Base-by-base conservation (phyloP, 768 basidiomycete species). In the Pisolithus sp. region DNA sequence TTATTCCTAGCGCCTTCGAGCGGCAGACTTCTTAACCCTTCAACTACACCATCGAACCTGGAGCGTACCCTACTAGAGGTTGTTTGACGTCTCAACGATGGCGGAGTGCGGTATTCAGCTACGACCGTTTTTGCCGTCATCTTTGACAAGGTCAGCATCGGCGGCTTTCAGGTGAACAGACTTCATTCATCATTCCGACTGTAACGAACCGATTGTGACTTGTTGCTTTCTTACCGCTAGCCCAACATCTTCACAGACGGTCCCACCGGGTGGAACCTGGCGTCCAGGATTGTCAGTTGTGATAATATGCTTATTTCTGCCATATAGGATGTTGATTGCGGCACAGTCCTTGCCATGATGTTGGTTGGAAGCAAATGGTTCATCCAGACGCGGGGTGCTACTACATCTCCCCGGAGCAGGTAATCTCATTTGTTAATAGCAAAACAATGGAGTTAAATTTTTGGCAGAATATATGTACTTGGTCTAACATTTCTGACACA, bases 371-470 rank as follows among this genome's bases (percentile, higher is more conserved):
- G n/a, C 55, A 42, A 50, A 34, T 63, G 43, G 55, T 46, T 15
- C 69, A 72, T 48, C 68, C 65, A 9, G 71, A 72, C 17, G 59
- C 57, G n/a, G 68, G 64, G 13, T 55, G 57, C 10, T 68, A 66
- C 38, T 73, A 66, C 48, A 61, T 60, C 28, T 49, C 72, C 28
- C 23, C 53, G 41, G 67, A 68, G 18, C 65, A 61, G 59, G 71
- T 71, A n/a, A 42, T 5, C 9, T n/a, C 6, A 4, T 18, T 18
- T 13, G 23, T 34, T 13, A 23, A 37, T 6, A 12, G 8, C 15
- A 18, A 17, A 23, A 15, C 17, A 39, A 23, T 13, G 23, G 5
- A 39, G 23, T 18, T 37, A 26, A 38, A 9, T 13, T 24, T 37
- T 7, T 23, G 23, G 8, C 20, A 51, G 50, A 36, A 20, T 21